Conservation (phyloP, 768 basidiomycete species). For the Termitomyces sp. region DNA sequence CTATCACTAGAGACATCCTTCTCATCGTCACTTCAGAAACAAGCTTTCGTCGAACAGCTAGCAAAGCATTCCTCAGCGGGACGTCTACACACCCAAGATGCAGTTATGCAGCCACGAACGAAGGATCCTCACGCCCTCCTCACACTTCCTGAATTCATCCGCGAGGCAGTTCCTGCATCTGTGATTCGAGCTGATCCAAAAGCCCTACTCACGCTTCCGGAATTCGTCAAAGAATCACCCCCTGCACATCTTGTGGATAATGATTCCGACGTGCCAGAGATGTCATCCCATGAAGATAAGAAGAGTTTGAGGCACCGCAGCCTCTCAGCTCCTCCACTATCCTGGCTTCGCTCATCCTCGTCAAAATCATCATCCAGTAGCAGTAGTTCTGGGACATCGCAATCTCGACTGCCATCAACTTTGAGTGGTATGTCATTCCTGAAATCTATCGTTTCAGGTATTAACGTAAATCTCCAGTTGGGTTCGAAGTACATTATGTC, state of each 20-base stretch:
- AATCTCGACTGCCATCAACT: slow-evolving; percentile 18
- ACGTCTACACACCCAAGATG: slow-evolving; percentile 79
- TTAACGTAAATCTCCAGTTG: slow-evolving; percentile 20
- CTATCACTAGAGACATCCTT: not conserved
- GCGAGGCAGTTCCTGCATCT: slow-evolving; percentile 45
- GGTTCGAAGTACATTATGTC: slow-evolving; percentile 49
- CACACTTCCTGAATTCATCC: slow-evolving; percentile 63
- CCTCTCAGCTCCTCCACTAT: slow-evolving; percentile 57
- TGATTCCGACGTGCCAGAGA: slow-evolving; percentile 13
- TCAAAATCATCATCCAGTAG: slow-evolving; percentile 21
- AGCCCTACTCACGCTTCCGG: slow-evolving; percentile 55
- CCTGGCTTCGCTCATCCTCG: slow-evolving; percentile 50
- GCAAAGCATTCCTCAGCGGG: slow-evolving; percentile 70
- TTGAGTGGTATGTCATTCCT: slow-evolving; percentile 20
- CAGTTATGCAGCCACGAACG: slow-evolving; percentile 44
- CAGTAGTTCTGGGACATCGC: slow-evolving; percentile 10
- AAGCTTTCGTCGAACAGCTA: slow-evolving; percentile 75
- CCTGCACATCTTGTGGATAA: slow-evolving; percentile 26
- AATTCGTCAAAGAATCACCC: slow-evolving; percentile 55
- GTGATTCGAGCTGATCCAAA: slow-evolving; percentile 35
- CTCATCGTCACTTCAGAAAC: slow-evolving; percentile 43
- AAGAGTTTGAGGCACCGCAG: slow-evolving; percentile 48
- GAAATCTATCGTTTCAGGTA: not conserved
- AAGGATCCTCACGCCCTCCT: slow-evolving; percentile 55
- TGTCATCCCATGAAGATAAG: slow-evolving; percentile 22